Evolutionary conservation across 257 asterid species (phyloP), one percentile per base, ranked within the genome.

Genomic region (Cruciata laevipes): DNA sequence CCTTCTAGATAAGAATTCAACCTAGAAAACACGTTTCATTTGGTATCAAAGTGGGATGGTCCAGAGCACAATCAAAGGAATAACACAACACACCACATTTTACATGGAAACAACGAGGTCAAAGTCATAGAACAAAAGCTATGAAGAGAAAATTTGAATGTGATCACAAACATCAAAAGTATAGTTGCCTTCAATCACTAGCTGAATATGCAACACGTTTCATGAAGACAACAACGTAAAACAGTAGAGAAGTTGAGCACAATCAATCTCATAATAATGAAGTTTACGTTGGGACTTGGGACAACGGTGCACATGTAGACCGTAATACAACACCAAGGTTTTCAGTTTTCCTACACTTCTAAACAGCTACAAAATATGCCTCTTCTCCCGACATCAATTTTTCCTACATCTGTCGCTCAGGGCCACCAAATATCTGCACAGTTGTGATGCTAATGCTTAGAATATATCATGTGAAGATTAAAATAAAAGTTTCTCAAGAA

Each of bases 381-480:
- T 30, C 58, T 47, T 62, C 1, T 25, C 7, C 49, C 21, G 53
- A 32, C 63, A 20, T 17, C 63, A 6, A 64, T 37, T 35, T n/a
- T n/a, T n/a, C n/a, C n/a, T n/a, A n/a, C n/a, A n/a, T 71, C 5
- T 53, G 57, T 71, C 25, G 53, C 13, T 25, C 53, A 3, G 56
- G 27, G 59, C 68, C 70, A 32, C 79, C 79, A 69, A 69, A 75
- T 75, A 75, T 53, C 79, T 75, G 75, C 68, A 60, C 35, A 33
- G 30, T 18, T 37, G 37, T 59, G 12, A 69, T 12, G 35, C 27
- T 13, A 31, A n/a, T 67, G 35, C 55, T 67, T n/a, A 67, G 68
- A 62, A 35, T 14, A 63, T 6, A 40, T 16, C 44, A 52, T 10
- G 14, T 8, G 32, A 44, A 57, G 53, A 20, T 44, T 24, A 13